Conservation (phyloP, 805 yeast species). For the Ascoidea rubescens region DNA sequence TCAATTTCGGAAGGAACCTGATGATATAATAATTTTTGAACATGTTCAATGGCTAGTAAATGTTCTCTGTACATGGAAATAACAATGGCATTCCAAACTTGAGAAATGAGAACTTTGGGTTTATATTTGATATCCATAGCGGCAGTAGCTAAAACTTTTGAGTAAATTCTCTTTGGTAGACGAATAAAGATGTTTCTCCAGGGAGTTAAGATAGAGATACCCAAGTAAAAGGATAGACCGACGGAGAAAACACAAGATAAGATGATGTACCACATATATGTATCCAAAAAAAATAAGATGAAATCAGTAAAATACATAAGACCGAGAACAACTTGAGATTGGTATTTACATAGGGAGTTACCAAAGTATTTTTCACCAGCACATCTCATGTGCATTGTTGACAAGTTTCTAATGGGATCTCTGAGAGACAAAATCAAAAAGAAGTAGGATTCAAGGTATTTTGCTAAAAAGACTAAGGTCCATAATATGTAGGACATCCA, state of each 20-base stretch:
- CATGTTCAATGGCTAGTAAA: slow-evolving; percentile 94
- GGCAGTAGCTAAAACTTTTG: slow-evolving; percentile 93
- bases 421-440: slow-evolving; percentile 78
- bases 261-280: slow-evolving; percentile 97
- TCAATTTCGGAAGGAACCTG: slow-evolving; percentile 98
- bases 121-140: slow-evolving; percentile 99
- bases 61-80: slow-evolving; percentile 99
- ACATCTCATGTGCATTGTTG: slow-evolving; percentile 85
- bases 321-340: slow-evolving; percentile 81
- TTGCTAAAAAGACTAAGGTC: slow-evolving; percentile 81
- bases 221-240: slow-evolving; percentile 95
- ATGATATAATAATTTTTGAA: slow-evolving; percentile 91
- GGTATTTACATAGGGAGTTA: slow-evolving; percentile 60
- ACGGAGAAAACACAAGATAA: slow-evolving; percentile 91
- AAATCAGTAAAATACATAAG: slow-evolving; percentile 88
- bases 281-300: slow-evolving; percentile 94
- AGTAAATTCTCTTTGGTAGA: slow-evolving; percentile 96
- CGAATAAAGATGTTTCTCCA: slow-evolving; percentile 99
- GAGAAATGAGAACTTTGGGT: slow-evolving; percentile 95
- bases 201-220: slow-evolving; percentile 97
- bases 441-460: slow-evolving; percentile 81
- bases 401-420: slow-evolving; percentile 88
- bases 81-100: slow-evolving; percentile 98
- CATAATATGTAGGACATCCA: slow-evolving; percentile 92
- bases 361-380: slow-evolving; percentile 83